Evolutionary conservation across 805 yeast genomes (phyloP).

Genomic region (Saturnispora mendoncae): DNA sequence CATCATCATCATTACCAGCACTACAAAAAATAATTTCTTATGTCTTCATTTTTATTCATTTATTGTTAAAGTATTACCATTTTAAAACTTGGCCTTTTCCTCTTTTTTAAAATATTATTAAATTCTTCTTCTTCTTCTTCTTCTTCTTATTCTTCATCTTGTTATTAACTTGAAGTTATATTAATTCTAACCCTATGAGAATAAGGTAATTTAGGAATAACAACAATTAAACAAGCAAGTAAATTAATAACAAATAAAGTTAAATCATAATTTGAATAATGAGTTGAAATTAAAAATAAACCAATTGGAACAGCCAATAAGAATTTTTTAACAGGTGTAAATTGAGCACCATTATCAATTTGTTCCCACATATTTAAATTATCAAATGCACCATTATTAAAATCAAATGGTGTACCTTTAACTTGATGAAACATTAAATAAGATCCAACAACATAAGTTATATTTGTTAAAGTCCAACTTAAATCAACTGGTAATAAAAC

Average conservation of each 20-base stretch:
- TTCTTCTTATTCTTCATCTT: neutral
- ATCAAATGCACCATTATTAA: constrained; percentile 93
- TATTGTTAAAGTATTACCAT: too few species aligned
- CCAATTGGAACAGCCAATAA: constrained; percentile 87
- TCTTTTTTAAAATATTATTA: too few species aligned
- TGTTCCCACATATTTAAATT: constrained; percentile 98
- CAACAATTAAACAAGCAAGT: constrained; percentile 74
- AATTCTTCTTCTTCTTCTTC: neutral
- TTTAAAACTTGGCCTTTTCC: too few species aligned
- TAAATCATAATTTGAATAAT: constrained; percentile 79
- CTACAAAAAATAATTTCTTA: too few species aligned
- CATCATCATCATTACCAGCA: too few species aligned
- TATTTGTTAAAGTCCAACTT: constrained; percentile 90
- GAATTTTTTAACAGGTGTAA: constrained; percentile 93
- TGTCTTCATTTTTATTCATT: too few species aligned
- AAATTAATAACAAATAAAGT: constrained; percentile 72
- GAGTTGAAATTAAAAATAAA: constrained; percentile 78
- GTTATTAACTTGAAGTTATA: constrained; percentile 29
- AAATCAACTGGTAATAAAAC: constrained; percentile 70
- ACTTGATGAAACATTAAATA: constrained; percentile 95
- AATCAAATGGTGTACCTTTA: constrained; percentile 95
- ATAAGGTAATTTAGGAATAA: constrained; percentile 83
- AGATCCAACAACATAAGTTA: constrained; percentile 82
- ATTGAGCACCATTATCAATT: constrained; percentile 80
- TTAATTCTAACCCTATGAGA: constrained; percentile 70